Percentiles rank a stretch among this genome's conserved stretches.
Conservation (phyloP, 139 green algal species). For the Spirogloea muscicola region DNA sequence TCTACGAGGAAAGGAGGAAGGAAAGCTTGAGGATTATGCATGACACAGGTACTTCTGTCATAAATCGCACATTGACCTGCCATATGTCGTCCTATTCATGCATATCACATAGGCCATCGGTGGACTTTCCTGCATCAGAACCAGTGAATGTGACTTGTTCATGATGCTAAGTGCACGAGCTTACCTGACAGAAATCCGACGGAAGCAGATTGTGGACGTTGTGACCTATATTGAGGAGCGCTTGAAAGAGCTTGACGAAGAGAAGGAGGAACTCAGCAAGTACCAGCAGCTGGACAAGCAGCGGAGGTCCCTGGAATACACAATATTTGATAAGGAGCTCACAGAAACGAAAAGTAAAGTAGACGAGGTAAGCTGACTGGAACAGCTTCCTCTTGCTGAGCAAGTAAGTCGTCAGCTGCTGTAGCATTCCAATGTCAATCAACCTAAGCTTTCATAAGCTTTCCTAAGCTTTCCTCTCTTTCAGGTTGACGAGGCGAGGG, state of each 20-base stretch:
- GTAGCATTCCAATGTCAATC: background rate
- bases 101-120: too few relatives aligned
- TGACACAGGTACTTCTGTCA: constrained; percentile 64
- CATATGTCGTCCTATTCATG: too few relatives aligned
- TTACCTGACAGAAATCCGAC: constrained; percentile 62
- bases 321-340: constrained; percentile 82
- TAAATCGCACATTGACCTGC: too few relatives aligned
- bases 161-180: too few relatives aligned
- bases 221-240: constrained; percentile 57
- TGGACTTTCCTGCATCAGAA: too few relatives aligned
- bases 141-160: too few relatives aligned
- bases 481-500: constrained; percentile 40
- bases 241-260: constrained; percentile 58
- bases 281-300: constrained; percentile 81
- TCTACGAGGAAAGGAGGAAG: constrained; percentile 85
- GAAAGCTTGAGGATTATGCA: constrained; percentile 84
- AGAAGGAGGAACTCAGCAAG: constrained; percentile 77
- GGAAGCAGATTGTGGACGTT: constrained; percentile 74
- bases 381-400: background rate
- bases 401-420: background rate
- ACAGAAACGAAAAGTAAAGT: constrained; percentile 46
- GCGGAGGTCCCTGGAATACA: constrained; percentile 81
- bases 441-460: background rate
- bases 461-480: background rate
- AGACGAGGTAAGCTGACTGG: constrained; percentile 37